phyloP scores from a whole-genome alignment of 1,284 basidiomycete genomes.

The Heterobasidion occidentale region DNA sequence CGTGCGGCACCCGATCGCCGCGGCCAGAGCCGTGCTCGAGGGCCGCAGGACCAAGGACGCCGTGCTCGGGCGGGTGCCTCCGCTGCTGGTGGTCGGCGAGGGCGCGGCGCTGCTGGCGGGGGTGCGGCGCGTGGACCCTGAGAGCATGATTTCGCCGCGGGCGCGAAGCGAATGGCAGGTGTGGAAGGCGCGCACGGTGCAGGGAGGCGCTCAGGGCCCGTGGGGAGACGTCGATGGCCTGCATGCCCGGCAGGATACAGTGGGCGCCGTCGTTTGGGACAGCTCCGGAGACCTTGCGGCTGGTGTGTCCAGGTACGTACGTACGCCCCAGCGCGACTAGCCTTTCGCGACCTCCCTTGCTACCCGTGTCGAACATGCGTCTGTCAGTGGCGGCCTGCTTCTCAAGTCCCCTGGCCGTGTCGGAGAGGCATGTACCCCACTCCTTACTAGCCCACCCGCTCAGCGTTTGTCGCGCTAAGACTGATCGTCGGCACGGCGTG shows the following conservation, averaged over 20 bases:
- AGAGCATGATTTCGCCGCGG: slow-evolving; percentile 37
- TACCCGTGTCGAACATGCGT: background rate
- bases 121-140: slow-evolving; percentile 28
- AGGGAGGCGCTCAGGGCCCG: slow-evolving; percentile 2
- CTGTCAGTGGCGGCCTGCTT: slow-evolving; percentile 58
- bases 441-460: background rate
- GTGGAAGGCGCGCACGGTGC: slow-evolving; percentile 46
- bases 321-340: background rate
- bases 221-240: slow-evolving; percentile 8
- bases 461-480: too few species aligned
- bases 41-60: background rate
- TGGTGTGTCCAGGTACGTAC: slow-evolving; percentile 63
- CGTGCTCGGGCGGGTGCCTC: slow-evolving; percentile 53
- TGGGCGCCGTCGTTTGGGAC: slow-evolving; percentile 59
- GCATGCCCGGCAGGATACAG: slow-evolving; percentile 57
- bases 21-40: slow-evolving; percentile 40
- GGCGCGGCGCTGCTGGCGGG: slow-evolving; percentile 48
- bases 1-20: slow-evolving; percentile 56
- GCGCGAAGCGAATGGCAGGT: slow-evolving; percentile 48
- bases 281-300: slow-evolving; percentile 40
- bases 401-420: slow-evolving; percentile 64
- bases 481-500: too few species aligned
- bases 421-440: slow-evolving; percentile 45
- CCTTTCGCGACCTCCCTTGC: background rate
- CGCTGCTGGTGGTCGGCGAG: slow-evolving; percentile 48